phyloP scores from a whole-genome alignment of 495 filamentous ascomycete species.

The Penicillium soppii region DNA sequence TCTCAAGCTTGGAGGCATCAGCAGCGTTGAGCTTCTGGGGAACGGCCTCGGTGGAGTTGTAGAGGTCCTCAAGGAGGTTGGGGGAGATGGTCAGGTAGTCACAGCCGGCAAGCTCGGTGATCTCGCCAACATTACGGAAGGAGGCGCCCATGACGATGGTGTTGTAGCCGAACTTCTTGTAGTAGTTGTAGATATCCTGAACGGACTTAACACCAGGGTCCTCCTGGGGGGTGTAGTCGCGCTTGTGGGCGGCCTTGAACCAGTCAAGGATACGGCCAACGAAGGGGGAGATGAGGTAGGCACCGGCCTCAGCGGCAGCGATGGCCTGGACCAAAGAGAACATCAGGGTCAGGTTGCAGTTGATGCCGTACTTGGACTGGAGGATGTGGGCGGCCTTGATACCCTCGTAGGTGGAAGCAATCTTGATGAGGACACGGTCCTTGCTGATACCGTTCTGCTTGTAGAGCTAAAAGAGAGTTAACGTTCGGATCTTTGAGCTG shows the following conservation, averaged over 20 bases:
- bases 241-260: conserved; percentile 96
- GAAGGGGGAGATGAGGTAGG: conserved; percentile 99
- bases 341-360: conserved; percentile 99
- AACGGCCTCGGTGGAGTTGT: conserved; percentile 73
- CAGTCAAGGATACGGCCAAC: conserved; percentile 99
- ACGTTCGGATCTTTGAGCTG: neutral
- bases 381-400: conserved; percentile 96
- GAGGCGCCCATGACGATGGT: conserved; percentile 99
- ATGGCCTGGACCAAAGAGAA: conserved; percentile 96
- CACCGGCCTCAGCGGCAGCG: conserved; percentile 92
- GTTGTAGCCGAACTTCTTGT: conserved; percentile 99
- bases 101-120: conserved; percentile 96
- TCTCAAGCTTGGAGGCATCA: conserved; percentile 62
- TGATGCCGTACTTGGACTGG: conserved; percentile 89
- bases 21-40: conserved; percentile 89
- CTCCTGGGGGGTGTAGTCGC: conserved; percentile 81
- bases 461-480: conserved; percentile 67
- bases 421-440: conserved; percentile 74
- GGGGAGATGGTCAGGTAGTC: conserved; percentile 99
- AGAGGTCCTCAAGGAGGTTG: conserved; percentile 89
- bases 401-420: conserved; percentile 75
- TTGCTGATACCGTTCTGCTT: conserved; percentile 86
- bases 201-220: conserved; percentile 98
- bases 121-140: conserved; percentile 93
- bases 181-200: conserved; percentile 98